phyloP scores from a whole-genome alignment of 768 basidiomycete species.

The Podaxis sp. region DNA sequence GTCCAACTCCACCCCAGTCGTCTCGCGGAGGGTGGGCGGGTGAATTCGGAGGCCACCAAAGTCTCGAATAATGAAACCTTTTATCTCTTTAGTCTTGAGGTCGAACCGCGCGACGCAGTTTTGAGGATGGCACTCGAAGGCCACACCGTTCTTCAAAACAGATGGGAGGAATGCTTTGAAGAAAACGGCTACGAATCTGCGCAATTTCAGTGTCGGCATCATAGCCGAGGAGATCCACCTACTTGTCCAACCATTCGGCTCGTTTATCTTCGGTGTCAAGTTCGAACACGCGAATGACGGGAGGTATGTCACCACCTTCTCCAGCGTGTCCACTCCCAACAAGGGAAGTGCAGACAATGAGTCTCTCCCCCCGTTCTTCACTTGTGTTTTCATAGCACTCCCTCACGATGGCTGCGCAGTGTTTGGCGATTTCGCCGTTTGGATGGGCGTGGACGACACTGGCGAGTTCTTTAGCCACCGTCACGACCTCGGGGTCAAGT shows the following conservation, averaged over 20 bases:
- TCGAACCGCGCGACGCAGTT: conserved; percentile 58
- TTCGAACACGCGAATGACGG: conserved; percentile 48
- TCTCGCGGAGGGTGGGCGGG: conserved; percentile 43
- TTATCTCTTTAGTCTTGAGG: conserved; percentile 43
- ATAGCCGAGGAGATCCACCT: conserved; percentile 13
- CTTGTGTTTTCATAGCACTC: conserved; percentile 49
- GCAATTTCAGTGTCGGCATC: conserved; percentile 10
- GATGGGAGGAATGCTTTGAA: conserved; percentile 56
- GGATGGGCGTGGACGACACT: conserved; percentile 47
- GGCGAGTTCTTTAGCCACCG: conserved; percentile 55
- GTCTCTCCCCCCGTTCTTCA: conserved; percentile 45
- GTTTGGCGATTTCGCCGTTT: conserved; percentile 50
- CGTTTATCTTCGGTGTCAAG: conserved; percentile 51
- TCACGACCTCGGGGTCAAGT: conserved; percentile 47
- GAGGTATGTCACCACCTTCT: conserved; percentile 40
- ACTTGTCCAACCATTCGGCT: conserved; percentile 50
- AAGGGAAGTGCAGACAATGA: conserved; percentile 56
- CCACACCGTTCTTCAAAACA: conserved; percentile 52
- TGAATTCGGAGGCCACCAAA: conserved; percentile 58
- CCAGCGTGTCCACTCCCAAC: conserved; percentile 54
- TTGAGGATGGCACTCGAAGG: conserved; percentile 60
- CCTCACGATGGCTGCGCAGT: conserved; percentile 51
- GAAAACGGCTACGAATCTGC: conserved; percentile 47
- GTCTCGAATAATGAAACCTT: conserved; percentile 56
- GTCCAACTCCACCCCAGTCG: conserved; percentile 50